Evolutionary conservation across 768 basidiomycete genomes (phyloP).

Genomic region (Hebeloma cylindrosporum): DNA sequence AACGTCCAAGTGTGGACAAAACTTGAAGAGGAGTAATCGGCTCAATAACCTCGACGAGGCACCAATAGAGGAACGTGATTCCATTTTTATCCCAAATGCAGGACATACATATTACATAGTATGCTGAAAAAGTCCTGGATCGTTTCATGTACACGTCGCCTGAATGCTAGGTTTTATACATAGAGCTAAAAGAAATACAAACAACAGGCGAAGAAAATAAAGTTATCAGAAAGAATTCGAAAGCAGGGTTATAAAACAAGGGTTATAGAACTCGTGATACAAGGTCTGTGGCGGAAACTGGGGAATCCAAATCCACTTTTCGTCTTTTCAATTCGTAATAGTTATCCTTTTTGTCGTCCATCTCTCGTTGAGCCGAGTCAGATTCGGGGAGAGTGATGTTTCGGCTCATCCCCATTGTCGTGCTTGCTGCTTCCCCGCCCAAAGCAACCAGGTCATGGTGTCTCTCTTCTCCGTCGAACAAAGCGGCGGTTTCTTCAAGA

Average conservation of each 20-base stretch:
- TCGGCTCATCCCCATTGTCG: conserved; percentile 33
- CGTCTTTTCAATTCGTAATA: conserved; percentile 27
- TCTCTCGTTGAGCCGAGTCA: conserved; percentile 5
- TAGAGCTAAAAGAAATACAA: no score
- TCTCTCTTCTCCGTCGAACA: conserved; percentile 65
- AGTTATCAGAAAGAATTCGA: neutral
- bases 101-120: no score
- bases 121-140: no score
- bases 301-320: conserved; percentile 21
- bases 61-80: no score
- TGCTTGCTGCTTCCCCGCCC: conserved; percentile 49
- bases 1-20: conserved; percentile 62
- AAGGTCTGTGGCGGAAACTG: conserved; percentile 20
- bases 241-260: neutral
- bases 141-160: no score
- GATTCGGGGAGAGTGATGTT: conserved; percentile 18
- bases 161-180: no score
- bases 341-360: conserved; percentile 19
- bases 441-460: conserved; percentile 43
- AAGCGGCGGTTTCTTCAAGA: conserved; percentile 69
- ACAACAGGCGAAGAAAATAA: no score
- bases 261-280: conserved; percentile 14
- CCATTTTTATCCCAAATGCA: no score
- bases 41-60: no score
- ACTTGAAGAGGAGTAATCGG: conserved; percentile 13